Base-by-base conservation (phyloP, 352 stramenopile genomes). In the Pythium dissimile region DNA sequence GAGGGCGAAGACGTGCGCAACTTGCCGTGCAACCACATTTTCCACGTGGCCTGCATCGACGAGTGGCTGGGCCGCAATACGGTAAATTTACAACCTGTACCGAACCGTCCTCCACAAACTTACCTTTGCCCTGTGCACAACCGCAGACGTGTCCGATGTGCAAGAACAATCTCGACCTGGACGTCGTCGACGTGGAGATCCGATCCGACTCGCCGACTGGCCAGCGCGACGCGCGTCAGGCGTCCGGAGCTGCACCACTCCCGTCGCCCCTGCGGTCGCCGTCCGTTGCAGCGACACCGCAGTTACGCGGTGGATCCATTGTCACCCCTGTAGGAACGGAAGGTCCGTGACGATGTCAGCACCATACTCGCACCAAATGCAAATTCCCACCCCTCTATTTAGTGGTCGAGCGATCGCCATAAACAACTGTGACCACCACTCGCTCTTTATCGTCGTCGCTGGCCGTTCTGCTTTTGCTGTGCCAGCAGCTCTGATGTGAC, bases 41-140 rank as follows among this genome's bases (percentile, higher is more conserved):
- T 96, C 67, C 88, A 97, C 66, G 77, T 90, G 0, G 67, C 86
- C 3, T 97, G 89, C 64, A 88, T 97, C 47, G 85, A 92, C 55
- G 71, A 94, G 51, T 97, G 89, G 89, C 75, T 97, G 46, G 69
- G 77, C 45, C 74, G 84, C 45, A 89, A 90, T 58, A 96, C 90
- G 75, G 81, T 90, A 65, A 11, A 45, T 18, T 45, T 5, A 45
- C 38, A 8, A 2, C 9, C 11, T 8, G 8, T n/a, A n/a, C n/a
- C n/a, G n/a, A n/a, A n/a, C n/a, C n/a, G n/a, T n/a, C n/a, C n/a
- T n/a, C n/a, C n/a, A n/a, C n/a, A n/a, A n/a, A n/a, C n/a, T n/a
- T n/a, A n/a, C n/a, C n/a, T n/a, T n/a, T n/a, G n/a, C n/a, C n/a
- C n/a, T n/a, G 23, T 46, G 26, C 16, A 10, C 27, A 21, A 30